Evolutionary conservation across 768 basidiomycete genomes (phyloP).

Genomic region (Lyophyllum atratum): DNA sequence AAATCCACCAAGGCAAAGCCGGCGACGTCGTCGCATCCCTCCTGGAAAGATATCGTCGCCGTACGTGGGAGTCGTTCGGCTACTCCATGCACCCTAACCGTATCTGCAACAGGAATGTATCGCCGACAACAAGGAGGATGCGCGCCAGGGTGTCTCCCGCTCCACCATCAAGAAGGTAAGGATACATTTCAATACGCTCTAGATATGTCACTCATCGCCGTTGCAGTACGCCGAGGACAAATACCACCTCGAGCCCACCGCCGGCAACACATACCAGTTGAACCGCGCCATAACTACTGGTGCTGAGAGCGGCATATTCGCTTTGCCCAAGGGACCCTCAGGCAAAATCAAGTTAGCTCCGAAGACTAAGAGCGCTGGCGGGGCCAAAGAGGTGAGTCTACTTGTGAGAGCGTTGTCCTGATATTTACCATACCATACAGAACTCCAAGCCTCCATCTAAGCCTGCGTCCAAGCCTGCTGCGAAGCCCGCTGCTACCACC

Average conservation of each 20-base stretch:
- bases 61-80: constrained; percentile 26
- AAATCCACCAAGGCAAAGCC: constrained; percentile 30
- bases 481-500: constrained; percentile 31
- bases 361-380: constrained; percentile 45
- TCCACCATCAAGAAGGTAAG: constrained; percentile 80
- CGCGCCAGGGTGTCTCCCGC: constrained; percentile 74
- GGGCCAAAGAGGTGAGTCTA: constrained; percentile 59
- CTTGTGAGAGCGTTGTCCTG: constrained; percentile 8
- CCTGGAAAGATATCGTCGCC: constrained; percentile 59
- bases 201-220: constrained; percentile 15
- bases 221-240: constrained; percentile 78
- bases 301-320: constrained; percentile 47
- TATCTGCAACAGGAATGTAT: constrained; percentile 66
- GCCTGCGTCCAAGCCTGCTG: constrained; percentile 29
- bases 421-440: constrained; percentile 22
- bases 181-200: constrained; percentile 4
- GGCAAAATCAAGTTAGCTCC: constrained; percentile 69
- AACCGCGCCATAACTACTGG: constrained; percentile 74
- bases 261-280: constrained; percentile 69
- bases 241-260: constrained; percentile 73
- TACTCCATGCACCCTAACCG: background rate
- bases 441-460: constrained; percentile 51
- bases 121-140: constrained; percentile 59
- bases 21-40: constrained; percentile 37
- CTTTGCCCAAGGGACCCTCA: constrained; percentile 45